Evolutionary conservation across 805 yeast genomes (phyloP).

Genomic region (Myxozyma melibiosi): DNA sequence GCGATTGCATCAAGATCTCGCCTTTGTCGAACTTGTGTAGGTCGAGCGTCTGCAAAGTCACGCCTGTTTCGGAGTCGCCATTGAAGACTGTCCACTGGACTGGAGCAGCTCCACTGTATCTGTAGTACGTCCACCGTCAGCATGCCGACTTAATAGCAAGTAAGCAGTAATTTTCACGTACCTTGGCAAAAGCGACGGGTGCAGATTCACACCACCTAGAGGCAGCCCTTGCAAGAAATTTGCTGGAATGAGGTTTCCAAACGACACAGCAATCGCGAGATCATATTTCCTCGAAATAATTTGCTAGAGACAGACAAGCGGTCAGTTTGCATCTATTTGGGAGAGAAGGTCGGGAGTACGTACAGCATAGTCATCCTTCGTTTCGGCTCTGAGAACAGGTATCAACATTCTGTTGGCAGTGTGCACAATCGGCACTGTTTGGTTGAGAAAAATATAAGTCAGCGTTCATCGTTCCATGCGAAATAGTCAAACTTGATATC

Average conservation of each 20-base stretch:
- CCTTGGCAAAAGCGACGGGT: conserved; percentile 84
- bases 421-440: too few relatives aligned
- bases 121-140: neutral
- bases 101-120: conserved; percentile 86
- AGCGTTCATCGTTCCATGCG: too few relatives aligned
- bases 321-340: neutral
- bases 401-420: too few relatives aligned
- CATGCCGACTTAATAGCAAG: neutral
- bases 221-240: conserved; percentile 51
- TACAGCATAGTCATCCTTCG: too few relatives aligned
- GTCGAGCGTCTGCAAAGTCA: conserved; percentile 85
- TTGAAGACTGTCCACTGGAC: conserved; percentile 76
- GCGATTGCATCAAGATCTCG: conserved; percentile 61
- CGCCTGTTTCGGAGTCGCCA: conserved; percentile 69
- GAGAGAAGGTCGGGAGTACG: neutral
- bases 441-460: too few relatives aligned
- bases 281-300: conserved; percentile 51
- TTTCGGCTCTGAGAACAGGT: too few relatives aligned
- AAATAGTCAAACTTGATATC: too few relatives aligned
- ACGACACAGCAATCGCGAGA: conserved; percentile 88
- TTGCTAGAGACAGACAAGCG: conserved; percentile 23
- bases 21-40: conserved; percentile 87
- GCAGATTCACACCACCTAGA: conserved; percentile 83
- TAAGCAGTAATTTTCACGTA: neutral
- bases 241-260: conserved; percentile 77